These are phyloP conservation scores for Maudiozyma turicensis DNA, from an alignment of 805 yeast species.

Conservation along the genomic window DNA sequence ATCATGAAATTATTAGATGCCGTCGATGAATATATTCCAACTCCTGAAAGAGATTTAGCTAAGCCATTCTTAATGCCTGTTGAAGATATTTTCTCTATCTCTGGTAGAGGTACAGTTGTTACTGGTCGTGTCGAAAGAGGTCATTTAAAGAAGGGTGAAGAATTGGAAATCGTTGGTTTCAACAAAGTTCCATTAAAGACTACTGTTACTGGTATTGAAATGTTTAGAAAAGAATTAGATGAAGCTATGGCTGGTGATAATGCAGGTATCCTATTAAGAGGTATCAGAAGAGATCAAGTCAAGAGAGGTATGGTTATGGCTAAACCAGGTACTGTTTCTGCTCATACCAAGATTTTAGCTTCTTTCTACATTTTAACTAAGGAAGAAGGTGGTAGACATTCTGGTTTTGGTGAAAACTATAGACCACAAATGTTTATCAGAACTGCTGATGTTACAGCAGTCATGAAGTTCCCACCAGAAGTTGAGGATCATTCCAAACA, in stretches of 20 bases:
- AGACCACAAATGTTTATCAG: slow-evolving; percentile 96
- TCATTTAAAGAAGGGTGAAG: slow-evolving; percentile 94
- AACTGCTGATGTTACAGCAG: slow-evolving; percentile 91
- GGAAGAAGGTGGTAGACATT: slow-evolving; percentile 99
- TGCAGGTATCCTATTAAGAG: slow-evolving; percentile 95
- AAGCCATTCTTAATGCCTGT: slow-evolving; percentile 95
- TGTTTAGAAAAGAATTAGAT: slow-evolving; percentile 98
- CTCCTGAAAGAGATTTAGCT: slow-evolving; percentile 92
- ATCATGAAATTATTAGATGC: slow-evolving; percentile 78
- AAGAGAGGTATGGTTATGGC: slow-evolving; percentile 96
- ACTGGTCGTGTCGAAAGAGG: slow-evolving; percentile 99
- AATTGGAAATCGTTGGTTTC: slow-evolving; percentile 92
- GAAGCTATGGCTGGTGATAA: slow-evolving; percentile 98
- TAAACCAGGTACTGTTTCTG: slow-evolving; percentile 83
- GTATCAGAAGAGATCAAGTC: slow-evolving; percentile 95
- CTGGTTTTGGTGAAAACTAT: slow-evolving; percentile 93
- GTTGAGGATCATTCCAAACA: slow-evolving; percentile 78
- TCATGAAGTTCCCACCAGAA: slow-evolving; percentile 77
- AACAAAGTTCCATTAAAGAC: slow-evolving; percentile 81
- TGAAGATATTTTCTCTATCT: slow-evolving; percentile 94
- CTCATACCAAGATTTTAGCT: slow-evolving; percentile 89
- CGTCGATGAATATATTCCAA: slow-evolving; percentile 90
- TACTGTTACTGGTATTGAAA: slow-evolving; percentile 96
- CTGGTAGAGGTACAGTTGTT: slow-evolving; percentile 99
- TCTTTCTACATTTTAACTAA: slow-evolving; percentile 86